phyloP scores from a whole-genome alignment of 495 filamentous ascomycete genomes.

The Talaromyces thailandensis region DNA sequence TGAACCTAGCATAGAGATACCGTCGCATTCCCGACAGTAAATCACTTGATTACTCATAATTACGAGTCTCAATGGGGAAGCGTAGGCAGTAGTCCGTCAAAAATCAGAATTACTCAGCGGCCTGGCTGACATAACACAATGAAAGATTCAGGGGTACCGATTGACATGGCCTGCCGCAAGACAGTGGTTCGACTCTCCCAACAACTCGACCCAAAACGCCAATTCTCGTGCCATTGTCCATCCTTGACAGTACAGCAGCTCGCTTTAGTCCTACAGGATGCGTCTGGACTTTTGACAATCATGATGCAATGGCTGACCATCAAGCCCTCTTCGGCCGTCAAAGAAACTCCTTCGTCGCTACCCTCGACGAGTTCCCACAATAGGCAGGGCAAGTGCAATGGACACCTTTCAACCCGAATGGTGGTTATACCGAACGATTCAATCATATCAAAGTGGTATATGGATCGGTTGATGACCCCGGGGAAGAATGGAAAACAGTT shows the following conservation, averaged over 20 bases:
- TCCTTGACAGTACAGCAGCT: slow-evolving; percentile 23
- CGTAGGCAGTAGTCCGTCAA: too few relatives aligned
- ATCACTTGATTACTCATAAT: background rate
- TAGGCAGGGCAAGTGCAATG: slow-evolving; percentile 25
- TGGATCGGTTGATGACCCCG: slow-evolving; percentile 15
- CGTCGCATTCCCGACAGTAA: background rate
- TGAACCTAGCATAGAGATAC: background rate
- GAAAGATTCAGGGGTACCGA: background rate
- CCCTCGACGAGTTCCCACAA: slow-evolving; percentile 25
- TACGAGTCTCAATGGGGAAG: background rate
- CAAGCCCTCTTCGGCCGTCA: slow-evolving; percentile 15
- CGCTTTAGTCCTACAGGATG: slow-evolving; percentile 23
- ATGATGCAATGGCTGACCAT: background rate
- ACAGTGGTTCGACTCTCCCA: slow-evolving; percentile 16
- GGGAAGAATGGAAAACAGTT: slow-evolving; percentile 14
- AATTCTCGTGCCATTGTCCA: slow-evolving; percentile 20
- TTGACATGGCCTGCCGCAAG: background rate
- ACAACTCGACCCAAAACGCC: background rate
- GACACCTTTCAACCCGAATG: background rate
- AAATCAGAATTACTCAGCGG: too few relatives aligned
- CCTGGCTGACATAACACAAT: background rate
- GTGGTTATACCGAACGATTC: slow-evolving; percentile 9
- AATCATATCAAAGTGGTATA: slow-evolving; percentile 15
- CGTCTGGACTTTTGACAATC: slow-evolving; percentile 28
- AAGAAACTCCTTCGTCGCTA: slow-evolving; percentile 19